Conservation (phyloP, 805 yeast genomes). For the Suhomyces prunicola region DNA sequence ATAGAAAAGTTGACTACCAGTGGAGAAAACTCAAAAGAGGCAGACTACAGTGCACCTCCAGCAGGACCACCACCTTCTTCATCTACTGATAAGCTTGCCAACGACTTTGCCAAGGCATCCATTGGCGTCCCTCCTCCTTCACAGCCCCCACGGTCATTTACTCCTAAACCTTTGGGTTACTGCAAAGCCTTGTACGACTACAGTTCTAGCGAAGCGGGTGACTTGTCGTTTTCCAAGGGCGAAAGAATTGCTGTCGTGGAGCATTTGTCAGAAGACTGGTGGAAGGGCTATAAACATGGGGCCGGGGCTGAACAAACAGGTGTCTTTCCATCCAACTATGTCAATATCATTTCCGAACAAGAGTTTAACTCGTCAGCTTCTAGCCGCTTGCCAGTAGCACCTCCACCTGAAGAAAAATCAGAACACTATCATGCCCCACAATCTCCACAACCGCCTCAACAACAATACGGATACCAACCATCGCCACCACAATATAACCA, state of each 20-base stretch:
- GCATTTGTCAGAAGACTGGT: slow-evolving; percentile 83
- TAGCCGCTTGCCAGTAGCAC: slow-evolving; percentile 10
- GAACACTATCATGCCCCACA: slow-evolving; percentile 14
- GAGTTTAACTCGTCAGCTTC: slow-evolving; percentile 19
- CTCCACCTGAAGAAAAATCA: slow-evolving; percentile 14
- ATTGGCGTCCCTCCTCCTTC: slow-evolving; percentile 17
- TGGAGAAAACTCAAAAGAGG: slow-evolving; percentile 2
- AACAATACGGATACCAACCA: slow-evolving; percentile 10
- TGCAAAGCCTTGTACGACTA: slow-evolving; percentile 74
- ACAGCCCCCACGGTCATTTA: slow-evolving; percentile 15
- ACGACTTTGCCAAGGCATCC: slow-evolving; percentile 11
- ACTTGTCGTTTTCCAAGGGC: slow-evolving; percentile 61
- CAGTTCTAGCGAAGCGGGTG: slow-evolving; percentile 71
- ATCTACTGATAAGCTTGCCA: slow-evolving; percentile 11
- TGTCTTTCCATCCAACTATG: slow-evolving; percentile 89
- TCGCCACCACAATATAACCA: slow-evolving; percentile 17
- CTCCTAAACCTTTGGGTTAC: slow-evolving; percentile 29
- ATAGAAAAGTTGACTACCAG: slow-evolving; percentile 25
- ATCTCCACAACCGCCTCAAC: slow-evolving; percentile 11
- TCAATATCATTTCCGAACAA: slow-evolving; percentile 39
- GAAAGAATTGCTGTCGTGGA: slow-evolving; percentile 69
- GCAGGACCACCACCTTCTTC: slow-evolving; percentile 9
- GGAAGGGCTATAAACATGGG: slow-evolving; percentile 62
- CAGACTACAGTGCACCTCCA: slow-evolving; percentile 6
- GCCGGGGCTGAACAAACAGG: slow-evolving; percentile 53